Base-by-base conservation (phyloP, 129 eudicot species). In the Apium graveolens region DNA sequence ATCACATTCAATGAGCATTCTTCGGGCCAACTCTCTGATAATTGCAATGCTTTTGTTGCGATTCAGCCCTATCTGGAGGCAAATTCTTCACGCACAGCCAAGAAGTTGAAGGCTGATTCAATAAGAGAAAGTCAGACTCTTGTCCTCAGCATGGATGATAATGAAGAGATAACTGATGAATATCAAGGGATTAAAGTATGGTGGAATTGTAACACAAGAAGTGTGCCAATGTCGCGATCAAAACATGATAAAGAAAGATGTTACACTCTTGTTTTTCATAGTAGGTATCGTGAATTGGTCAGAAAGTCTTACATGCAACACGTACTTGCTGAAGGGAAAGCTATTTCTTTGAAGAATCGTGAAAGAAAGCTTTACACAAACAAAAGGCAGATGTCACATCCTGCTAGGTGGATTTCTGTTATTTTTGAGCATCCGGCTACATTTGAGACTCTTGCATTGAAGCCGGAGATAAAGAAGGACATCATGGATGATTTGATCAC, bases 291-390 rank as follows among this genome's bases (percentile, higher is more conserved):
- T 31, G 39, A 57, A 29, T 65, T 65, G 39, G 31, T 65, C 71
- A 65, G 7, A 16, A 63, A 63, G 18, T 65, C 71, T 65, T 65
- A 65, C 71, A 29, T 65, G 71, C 18, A 32, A 27, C 71, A 65
- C 29, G 70, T 63, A 26, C 0, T 63, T 12, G 34, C 5, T 63
- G 20, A 63, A 63, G 70, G 70, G 37, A 27, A 26, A 11, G 38
- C 38, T 14, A 63, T 63, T 26, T 11, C 38, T 29, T 11, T 29
- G 9, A 63, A 13, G 13, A 26, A 63, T 63, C 38, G 70, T 4
- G 35, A 63, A 29, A 63, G 70, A 63, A 63, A 63, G 70, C 70
- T 63, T 26, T 63, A 29, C 21, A 63, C 70, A 63, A 63, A 63
- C 37, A 63, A 5, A 26, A 43, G 11, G 1, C 46, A 43, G 46